Evolutionary conservation across 1,284 basidiomycete genomes (phyloP).

Genomic region (Ustilago hordei): DNA sequence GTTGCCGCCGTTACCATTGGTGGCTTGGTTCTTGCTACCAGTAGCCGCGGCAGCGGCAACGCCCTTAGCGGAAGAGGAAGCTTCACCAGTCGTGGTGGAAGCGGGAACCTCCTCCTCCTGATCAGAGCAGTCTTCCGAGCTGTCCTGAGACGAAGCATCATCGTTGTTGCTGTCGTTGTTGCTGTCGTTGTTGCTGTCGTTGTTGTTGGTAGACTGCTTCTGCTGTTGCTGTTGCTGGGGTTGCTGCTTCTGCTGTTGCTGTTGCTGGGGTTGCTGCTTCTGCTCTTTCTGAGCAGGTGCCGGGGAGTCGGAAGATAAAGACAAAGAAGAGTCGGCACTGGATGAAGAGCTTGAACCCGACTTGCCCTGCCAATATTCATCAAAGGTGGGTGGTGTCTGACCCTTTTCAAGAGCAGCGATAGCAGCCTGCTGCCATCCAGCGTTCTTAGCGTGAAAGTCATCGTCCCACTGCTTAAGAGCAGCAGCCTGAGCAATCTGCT

Average conservation of each 20-base stretch:
- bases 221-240: background rate
- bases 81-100: background rate
- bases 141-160: constrained; percentile 16
- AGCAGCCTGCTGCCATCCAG: constrained; percentile 59
- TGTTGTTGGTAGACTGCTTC: constrained; percentile 8
- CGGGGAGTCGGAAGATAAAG: constrained; percentile 60
- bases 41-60: constrained; percentile 32
- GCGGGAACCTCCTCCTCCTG: constrained; percentile 13
- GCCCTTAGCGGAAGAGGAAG: constrained; percentile 12
- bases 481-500: constrained; percentile 42
- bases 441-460: constrained; percentile 53
- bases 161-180: background rate
- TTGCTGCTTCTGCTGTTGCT: constrained; percentile 2
- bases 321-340: constrained; percentile 64
- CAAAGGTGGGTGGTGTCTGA: constrained; percentile 49
- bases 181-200: background rate
- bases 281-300: constrained; percentile 1
- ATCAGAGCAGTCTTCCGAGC: constrained; percentile 28
- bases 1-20: constrained; percentile 8
- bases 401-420: constrained; percentile 48
- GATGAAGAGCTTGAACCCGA: constrained; percentile 53
- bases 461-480: constrained; percentile 45
- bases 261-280: constrained; percentile 14
- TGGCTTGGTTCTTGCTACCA: constrained; percentile 36
- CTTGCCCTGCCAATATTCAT: constrained; percentile 48